Evolutionary conservation across 1,284 basidiomycete species (phyloP), one percentile per base, ranked within the genome.

Genomic region (Macrocybe sp.): DNA sequence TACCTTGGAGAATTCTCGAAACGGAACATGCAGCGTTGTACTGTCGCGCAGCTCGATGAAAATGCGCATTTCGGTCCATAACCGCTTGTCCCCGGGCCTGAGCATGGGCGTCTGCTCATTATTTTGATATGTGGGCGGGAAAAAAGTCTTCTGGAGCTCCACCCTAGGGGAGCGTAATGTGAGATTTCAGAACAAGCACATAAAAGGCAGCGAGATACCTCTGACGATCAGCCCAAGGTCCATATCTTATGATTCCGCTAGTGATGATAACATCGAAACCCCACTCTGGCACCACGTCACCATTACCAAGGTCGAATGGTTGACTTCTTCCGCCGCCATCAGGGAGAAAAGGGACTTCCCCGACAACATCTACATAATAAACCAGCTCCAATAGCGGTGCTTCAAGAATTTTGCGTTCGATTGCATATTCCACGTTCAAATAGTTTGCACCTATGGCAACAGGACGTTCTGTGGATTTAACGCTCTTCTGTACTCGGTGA

Each of bases 211-310:
- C 32, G 12, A 52, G 68, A 52, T 60, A 84, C 86, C 92, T 75
- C 65, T 95, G 93, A 29, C 92, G 76, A 67, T 97, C 94, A 14
- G 92, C 84, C 94, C 94, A 97, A 3, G 94, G 94, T 0, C 94
- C 94, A 61, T 97, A 97, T 32, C 82, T 80, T 37, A 96, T 56
- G 30, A 74, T 66, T 0, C 90, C 93, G 11, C 83, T 83, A 51
- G 81, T 74, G 7, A 96, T 70, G 12, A 83, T 76, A n/a, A 97
- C 55, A 57, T 97, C 90, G 31, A 96, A 69, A 3, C 92, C 92
- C 86, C 92, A 97, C 60, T 97, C 91, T 8, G 94, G 94, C n/a
- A 88, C 75, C 12, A 84, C 63, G 58, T 90, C 92, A 1, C 90
- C 85, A 59, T 96, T 96, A 1, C 90, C 92, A 43, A 93, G 75